phyloP scores from a whole-genome alignment of 345 rosid genomes.

The Moringa oleifera region DNA sequence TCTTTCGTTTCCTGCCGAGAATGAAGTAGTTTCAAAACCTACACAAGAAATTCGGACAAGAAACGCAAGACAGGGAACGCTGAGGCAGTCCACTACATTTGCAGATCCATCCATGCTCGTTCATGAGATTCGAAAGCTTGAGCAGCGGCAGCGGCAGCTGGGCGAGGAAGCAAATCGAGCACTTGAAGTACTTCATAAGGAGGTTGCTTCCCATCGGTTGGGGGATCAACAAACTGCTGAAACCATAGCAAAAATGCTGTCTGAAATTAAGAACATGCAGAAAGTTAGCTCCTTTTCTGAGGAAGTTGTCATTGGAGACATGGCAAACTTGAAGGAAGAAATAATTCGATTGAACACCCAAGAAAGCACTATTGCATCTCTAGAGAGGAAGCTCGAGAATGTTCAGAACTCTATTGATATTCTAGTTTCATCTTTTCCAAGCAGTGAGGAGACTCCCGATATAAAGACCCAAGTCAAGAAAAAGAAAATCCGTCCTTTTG shows the following conservation, averaged over 20 bases:
- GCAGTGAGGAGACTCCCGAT: constrained; percentile 43
- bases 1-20: constrained; percentile 55
- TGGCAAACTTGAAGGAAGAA: constrained; percentile 72
- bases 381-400: constrained; percentile 85
- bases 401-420: constrained; percentile 84
- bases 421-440: constrained; percentile 57
- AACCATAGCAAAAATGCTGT: constrained; percentile 70
- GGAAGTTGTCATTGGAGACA: constrained; percentile 45
- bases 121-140: constrained; percentile 80
- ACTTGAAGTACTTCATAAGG: constrained; percentile 88
- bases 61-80: constrained; percentile 39
- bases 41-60: constrained; percentile 34
- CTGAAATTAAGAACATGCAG: constrained; percentile 82
- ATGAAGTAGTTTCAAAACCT: constrained; percentile 34
- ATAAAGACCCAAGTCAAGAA: constrained; percentile 54
- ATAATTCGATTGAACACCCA: constrained; percentile 70
- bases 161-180: constrained; percentile 92
- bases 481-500: constrained; percentile 71
- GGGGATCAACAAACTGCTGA: constrained; percentile 83
- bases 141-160: constrained; percentile 74
- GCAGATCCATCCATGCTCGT: constrained; percentile 71
- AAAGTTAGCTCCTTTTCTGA: constrained; percentile 44
- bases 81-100: constrained; percentile 65
- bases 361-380: constrained; percentile 52
- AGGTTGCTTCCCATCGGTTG: constrained; percentile 68